These are phyloP conservation scores for Asterochloris erici DNA, from an alignment of 139 green algal species.

Conservation along the genomic window DNA sequence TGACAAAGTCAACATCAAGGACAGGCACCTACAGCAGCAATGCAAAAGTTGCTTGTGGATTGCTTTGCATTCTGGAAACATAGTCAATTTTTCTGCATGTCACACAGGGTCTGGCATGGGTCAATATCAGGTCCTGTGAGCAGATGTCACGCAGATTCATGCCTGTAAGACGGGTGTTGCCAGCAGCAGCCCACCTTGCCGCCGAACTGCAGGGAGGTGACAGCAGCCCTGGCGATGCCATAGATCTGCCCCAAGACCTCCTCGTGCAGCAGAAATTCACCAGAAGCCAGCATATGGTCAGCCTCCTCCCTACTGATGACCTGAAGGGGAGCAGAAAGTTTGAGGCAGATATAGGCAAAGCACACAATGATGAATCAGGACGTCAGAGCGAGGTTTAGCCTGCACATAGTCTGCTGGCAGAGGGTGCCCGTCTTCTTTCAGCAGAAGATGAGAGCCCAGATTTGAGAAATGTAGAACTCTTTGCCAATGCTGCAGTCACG, in stretches of 20 bases:
- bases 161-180: not conserved
- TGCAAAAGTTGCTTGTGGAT: too few relatives aligned
- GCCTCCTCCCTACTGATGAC: not conserved
- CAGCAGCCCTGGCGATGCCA: slow-evolving; percentile 36
- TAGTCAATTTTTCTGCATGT: not conserved
- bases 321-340: not conserved
- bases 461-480: not conserved
- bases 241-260: slow-evolving; percentile 56
- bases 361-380: not conserved
- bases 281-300: slow-evolving; percentile 3
- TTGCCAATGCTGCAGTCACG: not conserved
- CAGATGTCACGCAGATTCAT: not conserved
- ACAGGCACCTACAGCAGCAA: slow-evolving; percentile 19
- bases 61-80: not conserved
- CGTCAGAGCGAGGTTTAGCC: too few relatives aligned
- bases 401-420: too few relatives aligned
- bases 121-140: not conserved
- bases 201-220: slow-evolving; percentile 43
- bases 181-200: slow-evolving; percentile 33
- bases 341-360: not conserved
- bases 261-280: slow-evolving; percentile 19
- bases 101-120: not conserved
- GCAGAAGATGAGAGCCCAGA: not conserved
- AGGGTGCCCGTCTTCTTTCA: too few relatives aligned
- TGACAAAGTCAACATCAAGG: slow-evolving; percentile 60